A percentile compares a stretch with the other conserved stretches of the same genome.
phyloP scores from a whole-genome alignment of 2,329 filamentous ascomycete genomes.

The Corynespora cassiicola region DNA sequence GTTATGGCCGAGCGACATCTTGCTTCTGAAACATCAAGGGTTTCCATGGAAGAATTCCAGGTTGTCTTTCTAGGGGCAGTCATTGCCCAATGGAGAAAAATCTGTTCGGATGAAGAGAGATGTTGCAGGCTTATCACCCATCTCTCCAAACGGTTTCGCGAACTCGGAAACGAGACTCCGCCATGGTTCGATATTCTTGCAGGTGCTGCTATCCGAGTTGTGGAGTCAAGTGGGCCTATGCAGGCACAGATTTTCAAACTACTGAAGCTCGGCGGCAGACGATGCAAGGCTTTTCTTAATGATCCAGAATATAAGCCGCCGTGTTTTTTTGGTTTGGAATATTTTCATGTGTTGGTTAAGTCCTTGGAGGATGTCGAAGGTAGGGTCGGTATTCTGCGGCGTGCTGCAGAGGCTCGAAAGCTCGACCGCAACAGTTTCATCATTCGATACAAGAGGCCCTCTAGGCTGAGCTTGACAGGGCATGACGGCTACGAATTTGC shows the following conservation, averaged over 20 bases:
- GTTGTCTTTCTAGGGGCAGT: constrained; percentile 6
- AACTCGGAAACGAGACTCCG: neutral
- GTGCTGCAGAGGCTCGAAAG: neutral
- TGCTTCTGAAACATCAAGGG: constrained; percentile 2
- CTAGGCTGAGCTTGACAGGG: no score
- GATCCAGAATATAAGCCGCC: constrained; percentile 1
- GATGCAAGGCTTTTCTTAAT: constrained; percentile 5
- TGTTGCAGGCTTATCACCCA: constrained; percentile 3
- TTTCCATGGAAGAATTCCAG: constrained; percentile 6
- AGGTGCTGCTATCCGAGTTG: constrained; percentile 1
- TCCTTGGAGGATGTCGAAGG: neutral
- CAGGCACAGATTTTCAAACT: constrained; percentile 2
- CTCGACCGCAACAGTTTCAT: neutral
- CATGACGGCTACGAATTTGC: no score
- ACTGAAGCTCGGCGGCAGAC: constrained; percentile 4
- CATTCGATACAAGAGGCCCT: no score
- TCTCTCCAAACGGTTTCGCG: no score
- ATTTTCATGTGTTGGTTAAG: constrained; percentile 3
- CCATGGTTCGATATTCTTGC: constrained; percentile 6
- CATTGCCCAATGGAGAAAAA: constrained; percentile 1
- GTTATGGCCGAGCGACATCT: constrained; percentile 3
- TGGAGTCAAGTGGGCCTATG: neutral
- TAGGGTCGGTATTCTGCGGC: constrained; percentile 1
- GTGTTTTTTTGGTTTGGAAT: constrained; percentile 5
- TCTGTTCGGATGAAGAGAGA: constrained; percentile 3